These are phyloP conservation scores for Amaranthus tricolor DNA, from an alignment of 179 eudicot genomes.

Conservation along the genomic window DNA sequence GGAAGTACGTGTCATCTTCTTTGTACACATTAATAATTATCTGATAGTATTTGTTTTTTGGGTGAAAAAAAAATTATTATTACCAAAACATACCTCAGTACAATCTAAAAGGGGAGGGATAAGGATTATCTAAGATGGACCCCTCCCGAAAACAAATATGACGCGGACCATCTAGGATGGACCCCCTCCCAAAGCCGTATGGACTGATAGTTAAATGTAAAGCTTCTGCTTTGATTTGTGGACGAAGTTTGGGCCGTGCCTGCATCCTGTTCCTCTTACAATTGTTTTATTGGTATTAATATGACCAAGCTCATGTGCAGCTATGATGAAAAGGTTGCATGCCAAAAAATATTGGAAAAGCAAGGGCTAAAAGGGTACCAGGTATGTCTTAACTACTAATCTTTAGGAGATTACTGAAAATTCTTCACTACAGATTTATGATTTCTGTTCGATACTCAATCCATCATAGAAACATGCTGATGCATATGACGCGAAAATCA, in stretches of 20 bases:
- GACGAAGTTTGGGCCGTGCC: not conserved
- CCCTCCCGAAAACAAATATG: no score
- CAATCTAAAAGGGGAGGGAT: no score
- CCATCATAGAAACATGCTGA: not conserved
- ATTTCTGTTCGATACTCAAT: slow-evolving; percentile 6
- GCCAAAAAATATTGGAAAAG: slow-evolving; percentile 78
- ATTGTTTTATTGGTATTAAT: slow-evolving; percentile 12
- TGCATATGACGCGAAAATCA: not conserved
- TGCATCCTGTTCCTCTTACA: not conserved
- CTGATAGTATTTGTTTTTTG: not conserved
- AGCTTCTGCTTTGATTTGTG: not conserved
- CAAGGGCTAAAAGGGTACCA: slow-evolving; percentile 85
- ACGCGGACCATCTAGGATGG: no score
- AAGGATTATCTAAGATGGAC: no score
- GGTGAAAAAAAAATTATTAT: no score
- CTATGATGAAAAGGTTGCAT: slow-evolving; percentile 77
- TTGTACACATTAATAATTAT: slow-evolving; percentile 15
- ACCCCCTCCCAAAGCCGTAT: no score
- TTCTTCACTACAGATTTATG: not conserved
- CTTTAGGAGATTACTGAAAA: not conserved
- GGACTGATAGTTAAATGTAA: not conserved
- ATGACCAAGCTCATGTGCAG: slow-evolving; percentile 37
- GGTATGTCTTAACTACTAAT: slow-evolving; percentile 38
- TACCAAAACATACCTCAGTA: no score
- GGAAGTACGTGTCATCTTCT: slow-evolving; percentile 48